Evolutionary conservation across 2,329 filamentous ascomycete species (phyloP), one percentile per base, ranked within the genome.

Genomic region (Epichloe sylvatica): DNA sequence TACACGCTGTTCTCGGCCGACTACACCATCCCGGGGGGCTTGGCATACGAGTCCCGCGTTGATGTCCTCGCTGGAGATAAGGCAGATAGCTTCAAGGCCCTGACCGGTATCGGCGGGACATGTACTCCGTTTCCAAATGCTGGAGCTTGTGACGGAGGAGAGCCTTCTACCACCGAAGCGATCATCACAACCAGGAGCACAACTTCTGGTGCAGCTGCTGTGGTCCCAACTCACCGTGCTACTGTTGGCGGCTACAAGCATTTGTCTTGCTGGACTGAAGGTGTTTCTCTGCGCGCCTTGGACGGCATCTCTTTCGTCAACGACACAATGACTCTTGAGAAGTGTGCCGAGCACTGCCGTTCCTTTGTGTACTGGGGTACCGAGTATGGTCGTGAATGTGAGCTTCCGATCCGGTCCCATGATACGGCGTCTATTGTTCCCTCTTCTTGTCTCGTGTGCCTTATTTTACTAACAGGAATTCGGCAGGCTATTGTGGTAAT

Each of bases 301-400:
- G 50, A 53, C 15, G 69, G 62, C 21, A 63, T 62, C 4, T 54
- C 61, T 4, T 70, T 67, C 46, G 69, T 67, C 19, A 69, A 72
- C 53, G 70, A 75, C 38, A 62, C 62, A 21, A 75, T 76, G 72
- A 76, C 73, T 2, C 60, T 74, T 9, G 71, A 74, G 50, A 64
- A 60, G 40, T 76, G 73, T 58, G 65, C 67, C 62, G 53, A 54
- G 2, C 72, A 69, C 59, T 76, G 73, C 62, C 67, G 64, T 2
- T 64, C 62, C 1, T 76, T 68, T 56, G 61, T 64, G 43, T 75
- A 71, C 54, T 76, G 69, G 63, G 74, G 69, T 3, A 70, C 73
- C 5, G 73, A 77, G 55, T 77, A 72, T 52, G 71, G 72, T 9
- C 64, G 70, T 30, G 73, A 77, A 59, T 76, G 73, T 68, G 51